phyloP scores from a whole-genome alignment of 2,329 filamentous ascomycete species.

The Chlorencoelia australis region DNA sequence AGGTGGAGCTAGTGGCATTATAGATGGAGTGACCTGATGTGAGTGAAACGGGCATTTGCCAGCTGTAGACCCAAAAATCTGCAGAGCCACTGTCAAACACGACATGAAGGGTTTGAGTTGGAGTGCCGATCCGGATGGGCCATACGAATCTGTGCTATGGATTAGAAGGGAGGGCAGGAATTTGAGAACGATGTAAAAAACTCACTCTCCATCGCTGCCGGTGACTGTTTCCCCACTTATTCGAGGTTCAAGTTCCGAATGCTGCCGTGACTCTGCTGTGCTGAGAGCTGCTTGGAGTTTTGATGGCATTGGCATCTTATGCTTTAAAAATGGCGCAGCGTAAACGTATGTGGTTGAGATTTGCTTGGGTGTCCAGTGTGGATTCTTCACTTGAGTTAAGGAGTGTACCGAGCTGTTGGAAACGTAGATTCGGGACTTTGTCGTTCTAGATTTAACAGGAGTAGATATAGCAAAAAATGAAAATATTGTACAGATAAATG shows the following conservation, averaged over 20 bases:
- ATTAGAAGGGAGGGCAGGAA: not conserved
- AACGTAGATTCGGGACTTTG: no score
- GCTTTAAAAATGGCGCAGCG: slow-evolving; percentile 14
- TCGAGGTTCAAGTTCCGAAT: slow-evolving; percentile 1
- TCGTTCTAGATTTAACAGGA: no score
- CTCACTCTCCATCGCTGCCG: slow-evolving; percentile 13
- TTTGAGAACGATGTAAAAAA: not conserved
- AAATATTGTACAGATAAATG: no score
- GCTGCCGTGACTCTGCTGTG: not conserved
- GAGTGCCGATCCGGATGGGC: slow-evolving; percentile 15
- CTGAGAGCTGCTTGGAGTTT: slow-evolving; percentile 8
- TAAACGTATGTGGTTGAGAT: slow-evolving; percentile 12
- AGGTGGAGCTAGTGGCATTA: slow-evolving; percentile 6
- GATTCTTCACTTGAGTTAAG: slow-evolving; percentile 10
- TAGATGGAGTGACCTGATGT: slow-evolving; percentile 9
- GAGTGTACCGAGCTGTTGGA: no score
- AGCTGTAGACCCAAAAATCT: slow-evolving; percentile 22
- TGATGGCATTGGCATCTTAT: slow-evolving; percentile 12
- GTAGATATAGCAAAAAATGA: no score
- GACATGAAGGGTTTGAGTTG: slow-evolving; percentile 15
- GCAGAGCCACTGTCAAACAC: slow-evolving; percentile 20
- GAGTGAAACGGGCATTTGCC: slow-evolving; percentile 11
- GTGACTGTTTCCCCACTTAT: slow-evolving; percentile 10
- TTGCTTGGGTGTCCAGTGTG: slow-evolving; percentile 9
- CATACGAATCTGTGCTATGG: slow-evolving; percentile 17